A percentile compares a stretch with the other conserved stretches of the same genome.
These are phyloP conservation scores for Acacia pycnantha DNA, from an alignment of 331 rosid genomes.

Conservation along the genomic window DNA sequence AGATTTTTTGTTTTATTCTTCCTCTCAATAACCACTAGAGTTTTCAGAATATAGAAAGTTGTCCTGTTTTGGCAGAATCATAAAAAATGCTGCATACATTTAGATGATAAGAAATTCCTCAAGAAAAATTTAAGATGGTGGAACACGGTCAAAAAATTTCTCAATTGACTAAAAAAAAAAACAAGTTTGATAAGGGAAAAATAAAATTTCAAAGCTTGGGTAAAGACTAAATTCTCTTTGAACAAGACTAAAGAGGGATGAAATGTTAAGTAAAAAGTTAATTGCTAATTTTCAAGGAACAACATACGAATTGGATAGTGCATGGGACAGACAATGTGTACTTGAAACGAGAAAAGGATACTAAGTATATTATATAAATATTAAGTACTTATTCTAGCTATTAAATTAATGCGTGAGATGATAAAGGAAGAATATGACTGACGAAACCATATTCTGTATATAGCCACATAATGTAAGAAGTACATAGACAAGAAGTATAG, in stretches of 20 bases:
- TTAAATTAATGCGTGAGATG: not conserved
- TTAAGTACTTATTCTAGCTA: not conserved
- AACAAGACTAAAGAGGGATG: not conserved
- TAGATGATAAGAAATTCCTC: not conserved
- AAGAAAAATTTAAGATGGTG: not conserved
- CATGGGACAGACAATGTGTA: not conserved
- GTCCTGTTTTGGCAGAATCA: not conserved
- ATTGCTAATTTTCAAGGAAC: not conserved
- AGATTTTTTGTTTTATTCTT: not conserved
- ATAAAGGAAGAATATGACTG: not conserved
- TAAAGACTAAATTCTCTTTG: not conserved
- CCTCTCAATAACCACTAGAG: not conserved
- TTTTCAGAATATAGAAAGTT: not conserved
- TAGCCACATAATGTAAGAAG: conserved; percentile 14
- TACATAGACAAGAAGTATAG: not conserved
- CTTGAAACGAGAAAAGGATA: not conserved
- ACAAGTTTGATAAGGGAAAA: not conserved
- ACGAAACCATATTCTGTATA: conserved; percentile 8
- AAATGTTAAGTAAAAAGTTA: not conserved
- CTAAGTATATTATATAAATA: not conserved
- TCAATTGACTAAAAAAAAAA: not conserved
- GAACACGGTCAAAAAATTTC: not conserved
- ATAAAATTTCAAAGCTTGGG: not conserved
- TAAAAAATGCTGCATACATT: conserved; percentile 2
- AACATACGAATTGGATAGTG: conserved; percentile 1